Evolutionary conservation across 257 asterid species (phyloP).

Genomic region (Leonotis leonurus): DNA sequence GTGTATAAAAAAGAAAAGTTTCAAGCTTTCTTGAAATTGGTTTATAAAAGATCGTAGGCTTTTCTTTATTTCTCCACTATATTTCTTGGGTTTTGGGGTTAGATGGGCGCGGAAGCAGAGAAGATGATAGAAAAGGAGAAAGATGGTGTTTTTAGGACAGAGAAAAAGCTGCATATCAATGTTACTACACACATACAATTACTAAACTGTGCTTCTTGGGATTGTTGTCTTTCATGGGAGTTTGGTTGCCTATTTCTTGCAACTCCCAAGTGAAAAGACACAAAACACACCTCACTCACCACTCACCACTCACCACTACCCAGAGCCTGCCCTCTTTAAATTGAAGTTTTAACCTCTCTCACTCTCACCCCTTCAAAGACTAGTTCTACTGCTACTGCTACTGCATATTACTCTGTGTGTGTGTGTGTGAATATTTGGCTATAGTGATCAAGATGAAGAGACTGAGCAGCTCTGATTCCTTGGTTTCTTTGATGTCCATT

Average conservation of each 20-base stretch:
- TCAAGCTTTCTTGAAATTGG: neutral
- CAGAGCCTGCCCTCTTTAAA: neutral
- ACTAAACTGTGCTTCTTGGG: constrained; percentile 62
- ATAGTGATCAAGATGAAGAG: constrained; percentile 65
- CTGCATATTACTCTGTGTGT: neutral
- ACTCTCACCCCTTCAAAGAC: neutral
- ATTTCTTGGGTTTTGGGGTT: constrained; percentile 24
- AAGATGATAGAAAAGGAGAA: constrained; percentile 31
- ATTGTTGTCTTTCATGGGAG: constrained; percentile 37
- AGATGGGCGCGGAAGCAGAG: constrained; percentile 52
- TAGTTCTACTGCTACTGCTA: neutral
- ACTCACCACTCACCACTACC: neutral
- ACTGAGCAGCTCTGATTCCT: constrained; percentile 64
- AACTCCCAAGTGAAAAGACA: neutral
- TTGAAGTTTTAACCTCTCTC: neutral
- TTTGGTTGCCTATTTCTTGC: constrained; percentile 26
- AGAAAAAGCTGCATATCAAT: constrained; percentile 26
- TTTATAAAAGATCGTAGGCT: neutral
- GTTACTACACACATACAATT: constrained; percentile 45
- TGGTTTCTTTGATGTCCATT: constrained; percentile 80
- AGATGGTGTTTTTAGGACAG: constrained; percentile 48
- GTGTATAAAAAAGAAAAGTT: neutral
- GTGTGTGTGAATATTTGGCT: constrained; percentile 9
- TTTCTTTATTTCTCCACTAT: neutral
- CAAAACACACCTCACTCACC: neutral